Conservation (phyloP, 2,329 filamentous ascomycete species). For the Diaporthe amygdali region DNA sequence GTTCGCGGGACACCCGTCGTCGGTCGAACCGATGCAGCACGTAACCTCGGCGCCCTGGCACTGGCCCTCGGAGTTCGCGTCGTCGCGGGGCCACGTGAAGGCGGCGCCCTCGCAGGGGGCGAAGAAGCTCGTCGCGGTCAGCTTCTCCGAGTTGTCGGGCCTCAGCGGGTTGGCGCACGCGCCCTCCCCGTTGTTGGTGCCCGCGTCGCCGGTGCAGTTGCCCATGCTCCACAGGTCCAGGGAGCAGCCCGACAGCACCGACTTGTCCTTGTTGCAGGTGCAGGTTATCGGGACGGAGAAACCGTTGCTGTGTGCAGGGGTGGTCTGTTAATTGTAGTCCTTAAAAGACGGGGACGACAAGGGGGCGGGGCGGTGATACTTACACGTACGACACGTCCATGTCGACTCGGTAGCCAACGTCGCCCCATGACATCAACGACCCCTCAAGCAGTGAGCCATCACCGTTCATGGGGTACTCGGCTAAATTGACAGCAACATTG, state of each 20-base stretch:
- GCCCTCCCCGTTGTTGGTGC: constrained; percentile 2
- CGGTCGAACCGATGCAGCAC: constrained; percentile 17
- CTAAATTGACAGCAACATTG: constrained; percentile 19
- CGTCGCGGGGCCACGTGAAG: constrained; percentile 21
- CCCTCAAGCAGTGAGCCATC: constrained; percentile 19
- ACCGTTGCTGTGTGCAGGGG: constrained; percentile 11
- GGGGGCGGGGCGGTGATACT: not conserved
- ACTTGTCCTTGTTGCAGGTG: constrained; percentile 18
- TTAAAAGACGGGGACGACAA: not conserved
- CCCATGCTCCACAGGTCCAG: constrained; percentile 17
- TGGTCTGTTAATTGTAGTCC: not conserved
- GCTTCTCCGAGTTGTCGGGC: not conserved
- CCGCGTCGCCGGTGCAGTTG: not conserved
- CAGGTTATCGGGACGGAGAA: constrained; percentile 24
- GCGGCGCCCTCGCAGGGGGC: constrained; percentile 21
- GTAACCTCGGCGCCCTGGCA: constrained; percentile 15
- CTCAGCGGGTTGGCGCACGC: constrained; percentile 22
- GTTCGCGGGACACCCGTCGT: constrained; percentile 18
- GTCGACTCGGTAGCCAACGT: constrained; percentile 6
- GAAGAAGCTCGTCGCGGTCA: constrained; percentile 16
- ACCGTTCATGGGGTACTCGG: not conserved
- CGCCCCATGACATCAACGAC: constrained; percentile 3
- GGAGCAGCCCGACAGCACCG: constrained; percentile 22
- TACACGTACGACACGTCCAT: constrained; percentile 25
- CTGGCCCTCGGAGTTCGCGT: constrained; percentile 20